Conservation (phyloP, 345 rosid genomes). For the Punica granatum region DNA sequence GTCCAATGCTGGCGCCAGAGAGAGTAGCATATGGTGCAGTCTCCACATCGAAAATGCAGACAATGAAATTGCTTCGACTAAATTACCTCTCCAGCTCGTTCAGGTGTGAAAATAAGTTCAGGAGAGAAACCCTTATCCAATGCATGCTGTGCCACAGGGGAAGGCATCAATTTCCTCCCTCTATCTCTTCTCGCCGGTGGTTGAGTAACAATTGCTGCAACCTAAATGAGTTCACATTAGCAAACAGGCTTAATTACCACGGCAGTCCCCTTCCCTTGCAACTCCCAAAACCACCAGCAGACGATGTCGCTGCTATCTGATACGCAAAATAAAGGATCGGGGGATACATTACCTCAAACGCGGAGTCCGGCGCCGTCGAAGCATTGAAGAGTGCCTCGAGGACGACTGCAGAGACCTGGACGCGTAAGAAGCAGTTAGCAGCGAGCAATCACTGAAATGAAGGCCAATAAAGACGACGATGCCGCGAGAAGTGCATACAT, state of each 20-base stretch:
- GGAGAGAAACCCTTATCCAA: conserved; percentile 69
- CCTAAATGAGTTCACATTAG: conserved; percentile 32
- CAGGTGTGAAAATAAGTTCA: conserved; percentile 78
- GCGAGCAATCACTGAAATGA: neutral
- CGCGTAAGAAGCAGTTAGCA: neutral
- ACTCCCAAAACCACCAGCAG: neutral
- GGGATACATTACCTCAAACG: conserved; percentile 65
- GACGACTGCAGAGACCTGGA: conserved; percentile 68
- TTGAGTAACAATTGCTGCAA: conserved; percentile 89
- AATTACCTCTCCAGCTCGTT: conserved; percentile 77
- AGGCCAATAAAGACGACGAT: neutral
- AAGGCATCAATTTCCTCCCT: conserved; percentile 71
- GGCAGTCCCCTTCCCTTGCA: neutral
- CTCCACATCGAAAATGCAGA: neutral
- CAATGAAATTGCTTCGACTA: neutral
- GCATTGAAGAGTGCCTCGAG: conserved; percentile 77
- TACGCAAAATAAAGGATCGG: too few relatives aligned
- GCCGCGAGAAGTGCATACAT: neutral
- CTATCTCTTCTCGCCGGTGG: conserved; percentile 79
- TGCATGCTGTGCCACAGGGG: conserved; percentile 78
- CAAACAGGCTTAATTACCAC: neutral
- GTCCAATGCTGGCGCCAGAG: too few relatives aligned
- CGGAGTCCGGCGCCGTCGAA: conserved; percentile 49
- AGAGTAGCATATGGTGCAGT: neutral
- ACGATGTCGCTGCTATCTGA: too few relatives aligned